Percentiles rank a stretch among this genome's conserved stretches.
Conservation (phyloP, 164 flowering plant species). For the Umbilicus rupestris region DNA sequence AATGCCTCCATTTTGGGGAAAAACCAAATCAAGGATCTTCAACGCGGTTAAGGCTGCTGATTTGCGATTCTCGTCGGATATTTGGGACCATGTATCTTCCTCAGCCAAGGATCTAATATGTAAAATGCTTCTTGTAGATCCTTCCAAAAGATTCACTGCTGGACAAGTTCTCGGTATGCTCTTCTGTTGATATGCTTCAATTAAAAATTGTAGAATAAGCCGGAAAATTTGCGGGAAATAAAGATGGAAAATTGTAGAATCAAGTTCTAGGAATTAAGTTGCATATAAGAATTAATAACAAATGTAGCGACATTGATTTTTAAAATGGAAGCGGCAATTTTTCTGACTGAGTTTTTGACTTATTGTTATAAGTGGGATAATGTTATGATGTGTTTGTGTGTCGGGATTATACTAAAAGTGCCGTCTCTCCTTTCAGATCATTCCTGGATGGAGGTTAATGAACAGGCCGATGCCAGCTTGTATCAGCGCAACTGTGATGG, state of each 20-base stretch:
- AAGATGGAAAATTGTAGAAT: no score
- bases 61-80: slow-evolving; percentile 53
- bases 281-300: no score
- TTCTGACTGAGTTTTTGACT: no score
- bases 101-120: slow-evolving; percentile 60
- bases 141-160: slow-evolving; percentile 54
- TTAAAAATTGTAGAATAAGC: neutral
- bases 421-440: slow-evolving; percentile 45
- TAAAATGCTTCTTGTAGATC: slow-evolving; percentile 66
- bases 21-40: slow-evolving; percentile 67
- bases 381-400: neutral
- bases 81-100: slow-evolving; percentile 52
- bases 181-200: neutral
- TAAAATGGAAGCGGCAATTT: neutral
- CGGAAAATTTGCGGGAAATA: no score
- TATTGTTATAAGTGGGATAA: neutral
- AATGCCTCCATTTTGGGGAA: slow-evolving; percentile 45
- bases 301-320: neutral
- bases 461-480: slow-evolving; percentile 14
- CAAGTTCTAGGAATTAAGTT: no score
- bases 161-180: slow-evolving; percentile 65
- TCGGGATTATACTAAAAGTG: neutral
- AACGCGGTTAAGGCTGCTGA: slow-evolving; percentile 77
- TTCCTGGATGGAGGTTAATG: slow-evolving; percentile 38
- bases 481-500: slow-evolving; percentile 5